These are phyloP conservation scores for Sphaceloma murrayae DNA, from an alignment of 2,329 filamentous ascomycete species.

Conservation along the genomic window DNA sequence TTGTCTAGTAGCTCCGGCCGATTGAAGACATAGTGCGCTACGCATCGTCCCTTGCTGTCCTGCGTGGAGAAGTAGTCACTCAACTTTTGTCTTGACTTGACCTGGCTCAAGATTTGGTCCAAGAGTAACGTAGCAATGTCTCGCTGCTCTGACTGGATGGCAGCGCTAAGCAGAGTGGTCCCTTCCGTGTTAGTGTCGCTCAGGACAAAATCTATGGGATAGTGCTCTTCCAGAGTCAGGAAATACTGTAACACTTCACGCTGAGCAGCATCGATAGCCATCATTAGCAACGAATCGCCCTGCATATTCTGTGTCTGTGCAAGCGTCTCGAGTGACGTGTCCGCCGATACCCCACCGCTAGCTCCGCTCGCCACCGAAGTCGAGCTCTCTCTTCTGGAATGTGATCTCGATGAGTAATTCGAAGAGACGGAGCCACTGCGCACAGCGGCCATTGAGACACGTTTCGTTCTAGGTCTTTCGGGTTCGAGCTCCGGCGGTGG, in stretches of 20 bases:
- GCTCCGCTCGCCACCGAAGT: slow-evolving; percentile 54
- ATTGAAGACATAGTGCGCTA: slow-evolving; percentile 94
- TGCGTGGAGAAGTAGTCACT: slow-evolving; percentile 61
- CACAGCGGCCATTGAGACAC: slow-evolving; percentile 73
- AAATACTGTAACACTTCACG: slow-evolving; percentile 68
- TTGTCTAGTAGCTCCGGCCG: slow-evolving; percentile 68
- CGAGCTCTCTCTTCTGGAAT: slow-evolving; percentile 69
- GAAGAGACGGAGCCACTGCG: slow-evolving; percentile 82
- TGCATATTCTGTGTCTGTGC: slow-evolving; percentile 57
- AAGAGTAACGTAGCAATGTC: slow-evolving; percentile 68
- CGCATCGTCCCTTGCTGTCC: slow-evolving; percentile 76
- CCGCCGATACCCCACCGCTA: slow-evolving; percentile 58
- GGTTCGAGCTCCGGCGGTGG: slow-evolving; percentile 36
- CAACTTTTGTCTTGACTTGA: slow-evolving; percentile 48
- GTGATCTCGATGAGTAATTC: slow-evolving; percentile 58
- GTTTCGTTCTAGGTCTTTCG: slow-evolving; percentile 55
- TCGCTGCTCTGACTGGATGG: slow-evolving; percentile 71
- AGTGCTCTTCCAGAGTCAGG: slow-evolving; percentile 66
- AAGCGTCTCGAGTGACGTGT: slow-evolving; percentile 71
- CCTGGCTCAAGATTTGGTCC: slow-evolving; percentile 53
- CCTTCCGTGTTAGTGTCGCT: slow-evolving; percentile 83
- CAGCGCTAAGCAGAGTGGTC: slow-evolving; percentile 79
- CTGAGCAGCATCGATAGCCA: slow-evolving; percentile 50
- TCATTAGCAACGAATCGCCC: slow-evolving; percentile 69
- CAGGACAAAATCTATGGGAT: slow-evolving; percentile 59